Evolutionary conservation across 768 basidiomycete species (phyloP), one percentile per base, ranked within the genome.

Genomic region (Hypholoma sublateritium): DNA sequence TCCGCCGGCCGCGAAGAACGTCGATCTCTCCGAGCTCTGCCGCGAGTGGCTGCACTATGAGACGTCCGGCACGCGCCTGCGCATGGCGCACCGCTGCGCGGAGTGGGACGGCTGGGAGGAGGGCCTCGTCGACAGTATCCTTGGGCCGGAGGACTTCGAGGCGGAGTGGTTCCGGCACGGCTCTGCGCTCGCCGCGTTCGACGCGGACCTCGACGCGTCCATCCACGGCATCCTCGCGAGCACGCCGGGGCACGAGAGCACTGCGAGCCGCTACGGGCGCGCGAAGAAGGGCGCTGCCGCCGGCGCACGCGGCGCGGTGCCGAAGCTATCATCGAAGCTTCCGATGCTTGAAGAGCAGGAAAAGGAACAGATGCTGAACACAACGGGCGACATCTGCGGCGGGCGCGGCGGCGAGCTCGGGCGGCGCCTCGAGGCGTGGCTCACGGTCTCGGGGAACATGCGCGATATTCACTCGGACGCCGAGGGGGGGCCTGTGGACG

Each of bases 41-140:
- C 70, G 71, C 11, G 86, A 89, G 64, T 94, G 92, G 91, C 77
- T 92, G 2, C 80, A 85, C 62, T 83, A 87, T 62, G 91, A 93
- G 67, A 73, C 80, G 3, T 65, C 80, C 14, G 88, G 92, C 4
- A 77, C 80, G 43, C 80, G 84, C 2, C 73, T 91, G 50, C 83
- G 92, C 45, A 79, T 87, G 72, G 89, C 88, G 3, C 91, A 94
- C 69, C 85, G 90, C 24, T 90, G 86, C 61, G 83, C 80, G 35
- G 91, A 94, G 67, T 93, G 91, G 91, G 91, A 93, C 62, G 92
- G 91, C 2, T 94, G 92, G 91, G 91, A 94, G 65, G 91, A 93
- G 67, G 91, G 90, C 0, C 76, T 94, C 16, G 82, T 89, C 1
- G 83, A 85, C 5, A 85, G 83, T 56, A 89, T 92, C 32, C 76